These are phyloP conservation scores for Isoetes engelmannii DNA, from an alignment of 83 land plant species.

Conservation along the genomic window DNA sequence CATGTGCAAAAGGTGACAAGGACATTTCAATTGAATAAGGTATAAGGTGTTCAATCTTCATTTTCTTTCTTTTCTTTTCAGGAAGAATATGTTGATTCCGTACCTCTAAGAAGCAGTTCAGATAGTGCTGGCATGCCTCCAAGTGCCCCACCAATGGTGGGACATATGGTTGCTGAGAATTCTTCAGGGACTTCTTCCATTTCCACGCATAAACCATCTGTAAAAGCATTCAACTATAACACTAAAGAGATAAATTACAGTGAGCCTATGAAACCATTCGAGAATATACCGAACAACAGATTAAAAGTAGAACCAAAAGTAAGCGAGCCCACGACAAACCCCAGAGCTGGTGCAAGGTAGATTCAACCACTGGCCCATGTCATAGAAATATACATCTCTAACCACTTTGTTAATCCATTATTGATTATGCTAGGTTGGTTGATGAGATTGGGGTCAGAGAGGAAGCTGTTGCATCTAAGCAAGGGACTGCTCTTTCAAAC, in stretches of 20 bases:
- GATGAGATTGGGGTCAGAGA: too few relatives aligned
- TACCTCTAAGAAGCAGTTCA: background rate
- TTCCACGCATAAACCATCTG: conserved; percentile 1
- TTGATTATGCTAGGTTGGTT: too few relatives aligned
- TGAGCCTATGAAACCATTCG: conserved; percentile 7
- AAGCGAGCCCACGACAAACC: background rate
- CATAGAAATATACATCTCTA: too few relatives aligned
- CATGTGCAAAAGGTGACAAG: too few relatives aligned
- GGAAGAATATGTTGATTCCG: background rate
- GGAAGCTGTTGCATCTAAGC: too few relatives aligned
- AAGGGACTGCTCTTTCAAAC: background rate
- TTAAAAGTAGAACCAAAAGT: background rate
- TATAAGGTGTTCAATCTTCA: too few relatives aligned
- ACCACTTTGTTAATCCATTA: too few relatives aligned
- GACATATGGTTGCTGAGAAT: conserved; percentile 32
- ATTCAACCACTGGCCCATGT: background rate
- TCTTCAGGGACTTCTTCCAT: conserved; percentile 12
- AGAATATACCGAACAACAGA: background rate
- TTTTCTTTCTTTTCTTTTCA: background rate
- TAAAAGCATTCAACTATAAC: conserved; percentile 17
- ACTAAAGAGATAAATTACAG: conserved; percentile 5
- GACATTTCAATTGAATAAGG: too few relatives aligned
- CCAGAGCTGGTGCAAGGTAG: background rate
- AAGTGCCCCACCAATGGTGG: conserved; percentile 81
- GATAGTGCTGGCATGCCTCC: conserved; percentile 50